These are phyloP conservation scores for Auricularia cornea DNA, from an alignment of 768 basidiomycete genomes.

Conservation along the genomic window DNA sequence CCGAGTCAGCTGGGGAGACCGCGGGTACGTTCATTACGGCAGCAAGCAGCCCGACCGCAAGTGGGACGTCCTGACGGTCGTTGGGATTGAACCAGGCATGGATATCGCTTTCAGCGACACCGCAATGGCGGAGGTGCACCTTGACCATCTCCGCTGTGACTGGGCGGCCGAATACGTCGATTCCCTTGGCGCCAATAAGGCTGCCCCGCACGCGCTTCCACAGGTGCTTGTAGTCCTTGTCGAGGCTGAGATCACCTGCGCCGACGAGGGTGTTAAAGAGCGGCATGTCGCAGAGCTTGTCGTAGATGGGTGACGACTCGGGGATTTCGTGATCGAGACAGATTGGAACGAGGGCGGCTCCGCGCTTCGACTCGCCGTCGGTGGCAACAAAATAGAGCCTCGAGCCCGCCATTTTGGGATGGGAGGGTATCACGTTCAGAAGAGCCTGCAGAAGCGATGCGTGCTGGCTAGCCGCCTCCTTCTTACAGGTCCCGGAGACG, in stretches of 20 bases:
- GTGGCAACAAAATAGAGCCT: slow-evolving; percentile 10
- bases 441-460: slow-evolving; percentile 13
- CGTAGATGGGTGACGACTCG: slow-evolving; percentile 17
- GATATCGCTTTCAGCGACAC: slow-evolving; percentile 6
- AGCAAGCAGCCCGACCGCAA: slow-evolving; percentile 18
- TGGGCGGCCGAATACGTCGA: slow-evolving; percentile 15
- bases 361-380: slow-evolving; percentile 22
- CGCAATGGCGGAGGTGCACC: slow-evolving; percentile 15
- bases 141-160: slow-evolving; percentile 18
- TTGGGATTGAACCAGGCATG: slow-evolving; percentile 20
- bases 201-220: slow-evolving; percentile 25
- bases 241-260: slow-evolving; percentile 25
- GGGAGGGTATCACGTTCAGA: slow-evolving; percentile 10
- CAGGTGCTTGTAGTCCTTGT: slow-evolving; percentile 30
- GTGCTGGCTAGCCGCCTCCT: slow-evolving; percentile 15
- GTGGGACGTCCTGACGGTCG: slow-evolving; percentile 26
- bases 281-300: slow-evolving; percentile 12
- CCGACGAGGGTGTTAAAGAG: slow-evolving; percentile 26
- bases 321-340: slow-evolving; percentile 17
- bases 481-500: slow-evolving; percentile 20
- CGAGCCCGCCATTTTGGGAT: background rate
- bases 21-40: slow-evolving; percentile 19
- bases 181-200: slow-evolving; percentile 17
- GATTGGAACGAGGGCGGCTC: slow-evolving; percentile 16
- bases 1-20: background rate